A percentile compares a stretch with the other conserved stretches of the same genome.
These are phyloP conservation scores for Mortierella sp. DNA, from an alignment of 371 early-diverging fungal genomes.

Conservation along the genomic window DNA sequence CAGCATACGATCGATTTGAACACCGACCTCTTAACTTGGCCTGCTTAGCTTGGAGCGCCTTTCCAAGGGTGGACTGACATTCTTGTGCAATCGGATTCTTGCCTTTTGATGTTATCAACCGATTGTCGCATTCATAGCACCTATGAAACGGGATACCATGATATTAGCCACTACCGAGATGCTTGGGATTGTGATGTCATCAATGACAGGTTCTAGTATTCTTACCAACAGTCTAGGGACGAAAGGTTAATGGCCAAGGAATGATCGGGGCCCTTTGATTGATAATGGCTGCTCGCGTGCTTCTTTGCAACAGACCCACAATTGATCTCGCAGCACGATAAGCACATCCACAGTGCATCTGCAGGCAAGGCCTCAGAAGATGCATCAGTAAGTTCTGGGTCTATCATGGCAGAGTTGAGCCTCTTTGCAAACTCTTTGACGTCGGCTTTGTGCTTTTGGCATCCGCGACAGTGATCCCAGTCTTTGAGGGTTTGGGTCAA, in stretches of 20 bases:
- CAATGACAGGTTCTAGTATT: not conserved
- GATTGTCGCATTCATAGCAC: slow-evolving; percentile 51
- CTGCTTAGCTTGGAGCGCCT: slow-evolving; percentile 23
- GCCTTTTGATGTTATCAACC: slow-evolving; percentile 31
- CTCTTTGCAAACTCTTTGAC: slow-evolving; percentile 16
- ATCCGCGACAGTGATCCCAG: slow-evolving; percentile 43
- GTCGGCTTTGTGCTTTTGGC: slow-evolving; percentile 5
- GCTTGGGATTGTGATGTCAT: not conserved
- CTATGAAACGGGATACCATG: slow-evolving; percentile 2
- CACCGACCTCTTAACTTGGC: slow-evolving; percentile 27
- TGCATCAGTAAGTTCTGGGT: not conserved
- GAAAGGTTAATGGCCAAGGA: slow-evolving; percentile 40
- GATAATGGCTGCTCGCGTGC: slow-evolving; percentile 38
- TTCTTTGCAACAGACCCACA: slow-evolving; percentile 41
- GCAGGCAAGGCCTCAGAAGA: slow-evolving; percentile 14
- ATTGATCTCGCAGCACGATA: slow-evolving; percentile 42
- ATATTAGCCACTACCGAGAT: not conserved
- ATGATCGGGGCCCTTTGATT: slow-evolving; percentile 27
- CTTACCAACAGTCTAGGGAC: slow-evolving; percentile 46
- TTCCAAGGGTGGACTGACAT: slow-evolving; percentile 23
- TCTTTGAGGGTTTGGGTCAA: slow-evolving; percentile 18
- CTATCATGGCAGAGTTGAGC: slow-evolving; percentile 3
- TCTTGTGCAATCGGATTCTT: slow-evolving; percentile 40
- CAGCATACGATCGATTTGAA: too few relatives aligned
- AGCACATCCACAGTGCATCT: slow-evolving; percentile 50